phyloP scores from a whole-genome alignment of 768 basidiomycete species.

The Tylopilus subfusipes region DNA sequence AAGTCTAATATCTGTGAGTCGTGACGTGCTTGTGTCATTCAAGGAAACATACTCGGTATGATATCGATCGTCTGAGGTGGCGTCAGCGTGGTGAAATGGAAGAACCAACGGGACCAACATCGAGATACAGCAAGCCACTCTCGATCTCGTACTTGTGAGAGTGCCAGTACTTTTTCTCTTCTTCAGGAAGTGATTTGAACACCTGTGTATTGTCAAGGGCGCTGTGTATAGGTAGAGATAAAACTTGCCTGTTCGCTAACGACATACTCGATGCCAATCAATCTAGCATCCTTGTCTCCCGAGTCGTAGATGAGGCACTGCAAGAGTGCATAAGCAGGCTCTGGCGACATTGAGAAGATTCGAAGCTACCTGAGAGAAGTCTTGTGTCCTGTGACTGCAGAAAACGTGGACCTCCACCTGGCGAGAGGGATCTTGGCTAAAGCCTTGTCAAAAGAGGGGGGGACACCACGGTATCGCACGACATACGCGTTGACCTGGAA shows the following conservation, averaged over 20 bases:
- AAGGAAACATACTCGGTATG: constrained; percentile 21
- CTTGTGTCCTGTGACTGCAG: constrained; percentile 37
- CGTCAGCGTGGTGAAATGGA: not conserved
- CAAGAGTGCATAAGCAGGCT: constrained; percentile 30
- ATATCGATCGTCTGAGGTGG: constrained; percentile 20
- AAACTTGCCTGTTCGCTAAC: constrained; percentile 35
- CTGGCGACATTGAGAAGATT: not conserved
- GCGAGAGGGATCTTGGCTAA: constrained; percentile 31
- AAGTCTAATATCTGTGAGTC: constrained; percentile 12
- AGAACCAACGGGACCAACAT: constrained; percentile 12
- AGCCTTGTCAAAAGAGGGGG: not conserved
- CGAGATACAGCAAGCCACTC: constrained; percentile 33
- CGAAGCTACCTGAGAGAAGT: constrained; percentile 37
- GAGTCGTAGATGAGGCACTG: constrained; percentile 46
- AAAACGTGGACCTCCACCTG: constrained; percentile 44
- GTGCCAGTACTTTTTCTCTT: constrained; percentile 53
- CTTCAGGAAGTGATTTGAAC: constrained; percentile 39
- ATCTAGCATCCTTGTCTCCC: constrained; percentile 38
- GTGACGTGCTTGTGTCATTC: not conserved
- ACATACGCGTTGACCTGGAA: constrained; percentile 36
- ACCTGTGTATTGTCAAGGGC: constrained; percentile 16
- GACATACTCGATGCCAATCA: constrained; percentile 55
- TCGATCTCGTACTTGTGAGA: constrained; percentile 49
- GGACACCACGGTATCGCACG: not conserved
- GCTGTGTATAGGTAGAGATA: not conserved